phyloP scores from a whole-genome alignment of 257 asterid genomes.

The Paulownia fortunei region DNA sequence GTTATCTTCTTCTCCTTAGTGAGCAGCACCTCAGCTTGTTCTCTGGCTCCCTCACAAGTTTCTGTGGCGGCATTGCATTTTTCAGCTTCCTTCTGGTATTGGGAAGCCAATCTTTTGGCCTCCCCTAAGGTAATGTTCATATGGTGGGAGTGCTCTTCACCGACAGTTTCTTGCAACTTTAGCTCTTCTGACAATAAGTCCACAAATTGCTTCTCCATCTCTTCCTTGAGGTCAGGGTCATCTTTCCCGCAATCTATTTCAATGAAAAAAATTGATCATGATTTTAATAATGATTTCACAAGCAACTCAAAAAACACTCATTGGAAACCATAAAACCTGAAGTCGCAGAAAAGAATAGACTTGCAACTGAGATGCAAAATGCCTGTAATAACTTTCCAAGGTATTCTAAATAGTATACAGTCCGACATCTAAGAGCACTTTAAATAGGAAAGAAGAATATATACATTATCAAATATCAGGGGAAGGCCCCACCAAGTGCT shows the following conservation, averaged over 20 bases:
- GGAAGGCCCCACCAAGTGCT: not conserved
- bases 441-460: not conserved
- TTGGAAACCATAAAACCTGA: not conserved
- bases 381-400: not conserved
- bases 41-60: conserved; percentile 93
- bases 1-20: conserved; percentile 81
- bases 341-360: not conserved
- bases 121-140: conserved; percentile 85
- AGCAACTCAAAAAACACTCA: conserved; percentile 12
- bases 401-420: not conserved
- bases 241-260: conserved; percentile 87
- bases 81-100: conserved; percentile 86
- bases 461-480: not conserved
- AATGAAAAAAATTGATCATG: conserved; percentile 3
- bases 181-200: conserved; percentile 89
- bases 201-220: conserved; percentile 91
- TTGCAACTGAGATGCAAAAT: not conserved
- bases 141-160: conserved; percentile 71
- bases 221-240: conserved; percentile 92
- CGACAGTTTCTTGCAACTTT: conserved; percentile 74
- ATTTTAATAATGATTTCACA: not conserved
- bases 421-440: not conserved
- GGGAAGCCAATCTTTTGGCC: conserved; percentile 83
- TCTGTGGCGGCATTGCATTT: conserved; percentile 90
- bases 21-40: conserved; percentile 66